These are phyloP conservation scores for Picea sitchensis DNA, from an alignment of 75 land plant species.

Conservation along the genomic window DNA sequence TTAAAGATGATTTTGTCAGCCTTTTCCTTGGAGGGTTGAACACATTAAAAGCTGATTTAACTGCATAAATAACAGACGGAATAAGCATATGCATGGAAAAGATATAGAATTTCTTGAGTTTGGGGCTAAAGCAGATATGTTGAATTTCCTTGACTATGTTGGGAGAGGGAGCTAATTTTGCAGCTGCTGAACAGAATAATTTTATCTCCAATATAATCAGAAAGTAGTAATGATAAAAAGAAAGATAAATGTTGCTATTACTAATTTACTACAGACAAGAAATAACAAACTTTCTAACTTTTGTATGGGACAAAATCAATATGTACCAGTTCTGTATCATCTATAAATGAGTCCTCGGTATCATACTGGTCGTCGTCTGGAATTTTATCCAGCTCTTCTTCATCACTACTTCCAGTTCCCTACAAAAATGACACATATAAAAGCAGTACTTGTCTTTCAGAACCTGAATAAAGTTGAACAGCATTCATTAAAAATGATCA, in stretches of 20 bases:
- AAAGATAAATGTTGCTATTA: neutral
- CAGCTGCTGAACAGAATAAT: too few species aligned
- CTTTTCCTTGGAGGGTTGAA: too few species aligned
- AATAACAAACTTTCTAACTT: conserved; percentile 7
- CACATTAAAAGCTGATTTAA: too few species aligned
- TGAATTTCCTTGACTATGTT: neutral
- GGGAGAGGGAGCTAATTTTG: too few species aligned
- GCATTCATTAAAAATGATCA: neutral
- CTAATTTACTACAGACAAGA: too few species aligned
- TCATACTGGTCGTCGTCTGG: conserved; percentile 99
- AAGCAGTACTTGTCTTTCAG: neutral
- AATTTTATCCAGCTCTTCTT: conserved; percentile 56
- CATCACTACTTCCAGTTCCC: conserved; percentile 82
- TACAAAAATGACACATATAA: conserved; percentile 14
- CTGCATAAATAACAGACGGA: too few species aligned
- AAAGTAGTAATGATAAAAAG: neutral
- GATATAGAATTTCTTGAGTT: too few species aligned
- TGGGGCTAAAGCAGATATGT: neutral
- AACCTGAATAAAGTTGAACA: neutral
- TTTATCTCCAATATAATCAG: too few species aligned
- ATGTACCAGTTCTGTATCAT: conserved; percentile 90
- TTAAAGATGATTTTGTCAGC: too few species aligned
- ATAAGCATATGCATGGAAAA: too few species aligned
- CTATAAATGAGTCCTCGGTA: conserved; percentile 99
- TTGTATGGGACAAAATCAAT: conserved; percentile 11